These are phyloP conservation scores for Scheffersomyces lignosus DNA, from an alignment of 805 yeast genomes.

Conservation along the genomic window DNA sequence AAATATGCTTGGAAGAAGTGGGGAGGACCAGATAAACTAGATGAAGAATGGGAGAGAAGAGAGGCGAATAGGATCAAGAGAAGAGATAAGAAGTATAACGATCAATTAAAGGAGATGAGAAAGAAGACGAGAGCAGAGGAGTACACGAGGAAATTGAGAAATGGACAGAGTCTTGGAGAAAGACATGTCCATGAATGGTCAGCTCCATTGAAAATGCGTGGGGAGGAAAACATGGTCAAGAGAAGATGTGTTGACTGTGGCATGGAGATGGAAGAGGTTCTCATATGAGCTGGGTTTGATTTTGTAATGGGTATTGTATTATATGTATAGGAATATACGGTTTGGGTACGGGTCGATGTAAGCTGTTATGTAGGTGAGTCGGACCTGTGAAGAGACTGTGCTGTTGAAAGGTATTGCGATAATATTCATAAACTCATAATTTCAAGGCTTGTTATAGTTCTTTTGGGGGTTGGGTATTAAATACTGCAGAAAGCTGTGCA, in stretches of 20 bases:
- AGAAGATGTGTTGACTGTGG: conserved; percentile 81
- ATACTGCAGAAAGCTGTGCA: no score
- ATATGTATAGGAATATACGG: neutral
- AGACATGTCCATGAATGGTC: conserved; percentile 79
- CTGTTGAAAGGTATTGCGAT: no score
- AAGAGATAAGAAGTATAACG: conserved; percentile 75
- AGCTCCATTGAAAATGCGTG: conserved; percentile 49
- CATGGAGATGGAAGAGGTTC: conserved; percentile 76
- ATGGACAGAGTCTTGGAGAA: conserved; percentile 52
- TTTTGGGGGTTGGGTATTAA: no score
- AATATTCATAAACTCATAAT: no score
- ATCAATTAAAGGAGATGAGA: conserved; percentile 83
- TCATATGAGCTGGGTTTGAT: conserved; percentile 15
- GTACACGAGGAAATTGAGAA: conserved; percentile 66
- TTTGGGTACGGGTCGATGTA: no score
- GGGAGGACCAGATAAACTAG: conserved; percentile 88
- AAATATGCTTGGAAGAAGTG: conserved; percentile 90
- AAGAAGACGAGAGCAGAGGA: conserved; percentile 91
- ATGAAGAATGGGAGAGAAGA: conserved; percentile 87
- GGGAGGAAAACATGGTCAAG: conserved; percentile 36
- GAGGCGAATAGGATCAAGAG: conserved; percentile 70
- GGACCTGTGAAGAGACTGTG: no score
- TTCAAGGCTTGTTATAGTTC: no score
- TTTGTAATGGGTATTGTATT: neutral
- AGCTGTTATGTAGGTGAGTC: no score